phyloP scores from a whole-genome alignment of 139 green algal genomes.

The Chlamydomonas schloesseri region DNA sequence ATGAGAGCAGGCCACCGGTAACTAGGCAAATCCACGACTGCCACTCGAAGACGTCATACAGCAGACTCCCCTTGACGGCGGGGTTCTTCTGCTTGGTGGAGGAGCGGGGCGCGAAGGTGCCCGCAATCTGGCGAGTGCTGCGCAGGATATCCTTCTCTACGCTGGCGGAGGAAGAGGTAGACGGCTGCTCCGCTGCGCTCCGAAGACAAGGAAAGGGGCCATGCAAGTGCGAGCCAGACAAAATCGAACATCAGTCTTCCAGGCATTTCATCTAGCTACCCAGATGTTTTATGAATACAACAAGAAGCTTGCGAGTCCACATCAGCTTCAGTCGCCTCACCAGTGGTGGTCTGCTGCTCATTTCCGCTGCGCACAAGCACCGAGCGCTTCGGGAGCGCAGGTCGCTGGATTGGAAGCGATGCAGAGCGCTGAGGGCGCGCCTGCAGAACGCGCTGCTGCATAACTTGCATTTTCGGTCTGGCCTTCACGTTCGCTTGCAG shows the following conservation, averaged over 20 bases:
- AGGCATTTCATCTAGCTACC: too few species aligned
- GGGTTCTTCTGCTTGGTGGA: slow-evolving; percentile 84
- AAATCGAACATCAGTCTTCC: too few species aligned
- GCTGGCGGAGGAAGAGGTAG: background rate
- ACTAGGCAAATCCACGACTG: slow-evolving; percentile 87
- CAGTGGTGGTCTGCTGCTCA: slow-evolving; percentile 11
- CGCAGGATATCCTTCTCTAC: slow-evolving; percentile 57
- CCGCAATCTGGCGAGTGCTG: slow-evolving; percentile 49
- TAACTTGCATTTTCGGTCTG: background rate
- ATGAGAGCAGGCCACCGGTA: slow-evolving; percentile 90
- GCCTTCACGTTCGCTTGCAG: background rate
- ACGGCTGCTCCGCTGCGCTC: background rate
- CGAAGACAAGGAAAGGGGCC: background rate
- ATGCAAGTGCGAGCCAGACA: too few species aligned
- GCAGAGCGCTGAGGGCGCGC: too few species aligned
- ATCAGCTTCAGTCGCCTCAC: background rate
- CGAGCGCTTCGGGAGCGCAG: too few species aligned
- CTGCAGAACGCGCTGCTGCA: background rate
- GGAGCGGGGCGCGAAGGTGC: slow-evolving; percentile 89
- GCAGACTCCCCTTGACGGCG: slow-evolving; percentile 82
- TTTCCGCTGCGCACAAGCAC: slow-evolving; percentile 8
- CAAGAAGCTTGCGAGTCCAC: too few species aligned
- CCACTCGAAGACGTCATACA: slow-evolving; percentile 86
- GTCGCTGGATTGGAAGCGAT: too few species aligned
- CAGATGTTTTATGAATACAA: too few species aligned